Evolutionary conservation across 2,329 filamentous ascomycete species (phyloP), one percentile per base, ranked within the genome.

Genomic region (Apiospora phragmitis): DNA sequence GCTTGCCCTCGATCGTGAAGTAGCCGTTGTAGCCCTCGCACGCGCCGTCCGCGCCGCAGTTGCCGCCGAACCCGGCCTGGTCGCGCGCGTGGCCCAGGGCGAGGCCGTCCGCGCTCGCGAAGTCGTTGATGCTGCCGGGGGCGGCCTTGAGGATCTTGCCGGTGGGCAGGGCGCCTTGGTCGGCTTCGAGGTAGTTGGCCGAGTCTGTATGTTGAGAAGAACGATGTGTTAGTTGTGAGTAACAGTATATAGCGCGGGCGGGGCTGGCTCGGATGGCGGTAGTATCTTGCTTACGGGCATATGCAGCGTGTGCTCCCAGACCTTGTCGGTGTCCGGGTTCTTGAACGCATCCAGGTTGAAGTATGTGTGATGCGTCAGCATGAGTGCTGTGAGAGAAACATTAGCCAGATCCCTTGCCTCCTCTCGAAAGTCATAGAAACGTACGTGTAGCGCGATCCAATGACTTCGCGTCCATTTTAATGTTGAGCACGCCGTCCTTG

Each of bases 1-100:
- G 81, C 42, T 80, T 80, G 42, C 80, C 78, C 8, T 86, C 85
- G 45, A 86, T 82, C 66, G 86, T 76, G 77, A 82, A 86, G 76
- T 84, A 85, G 4, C 89, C 90, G 77, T 95, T 93, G 81, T 94
- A 94, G 21, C 93, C 93, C 29, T 88, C 89, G 82, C 93, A 95
- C 70, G 85, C 87, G 55, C 85, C 87, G 59, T 90, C 91, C 38
- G 80, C 82, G 59, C 83, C 83, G 80, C 92, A 94, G 77, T 92
- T 90, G 26, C 89, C 90, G 1, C 83, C 75, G 68, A 92, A 88
- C 16, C 84, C 85, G 0, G 88, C 83, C 66, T 87, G 82, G 68
- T 84, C 80, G 51, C 88, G 83, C 72, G 92, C 88, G 73, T 89
- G 85, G 42, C 92, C 92, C 43, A 94, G 81, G 67, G 88, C 83